Percentiles rank a stretch among this genome's conserved stretches.
phyloP scores from a whole-genome alignment of 805 yeast species.

The Starmerella apicola region DNA sequence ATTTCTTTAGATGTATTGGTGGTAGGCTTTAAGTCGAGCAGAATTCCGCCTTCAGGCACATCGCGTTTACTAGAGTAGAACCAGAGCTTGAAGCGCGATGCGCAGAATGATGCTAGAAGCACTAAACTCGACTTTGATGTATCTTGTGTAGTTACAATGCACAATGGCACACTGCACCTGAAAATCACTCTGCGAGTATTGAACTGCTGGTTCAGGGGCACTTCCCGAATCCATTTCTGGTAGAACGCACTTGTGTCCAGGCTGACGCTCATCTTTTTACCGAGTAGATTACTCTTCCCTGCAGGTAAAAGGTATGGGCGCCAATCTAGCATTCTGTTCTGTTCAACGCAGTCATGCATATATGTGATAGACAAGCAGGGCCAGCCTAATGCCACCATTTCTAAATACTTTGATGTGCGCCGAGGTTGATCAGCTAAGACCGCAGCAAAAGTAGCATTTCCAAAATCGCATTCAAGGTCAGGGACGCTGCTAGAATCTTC shows the following conservation, averaged over 20 bases:
- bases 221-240: slow-evolving; percentile 16
- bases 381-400: slow-evolving; percentile 73
- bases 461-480: slow-evolving; percentile 4
- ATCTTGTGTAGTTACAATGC: slow-evolving; percentile 8
- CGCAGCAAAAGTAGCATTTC: slow-evolving; percentile 44
- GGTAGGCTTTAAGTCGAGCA: slow-evolving; percentile 11
- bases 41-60: slow-evolving; percentile 17
- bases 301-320: slow-evolving; percentile 52
- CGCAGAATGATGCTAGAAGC: slow-evolving; percentile 13
- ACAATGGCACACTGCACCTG: slow-evolving; percentile 16
- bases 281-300: slow-evolving; percentile 46
- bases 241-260: slow-evolving; percentile 20
- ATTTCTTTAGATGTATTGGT: background rate
- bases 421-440: slow-evolving; percentile 45
- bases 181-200: slow-evolving; percentile 16
- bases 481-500: slow-evolving; percentile 10
- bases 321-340: slow-evolving; percentile 32
- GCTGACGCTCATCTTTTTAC: slow-evolving; percentile 18
- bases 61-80: slow-evolving; percentile 1
- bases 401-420: slow-evolving; percentile 65
- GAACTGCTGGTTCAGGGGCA: slow-evolving; percentile 22
- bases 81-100: slow-evolving; percentile 8
- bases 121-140: slow-evolving; percentile 1
- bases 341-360: slow-evolving; percentile 38
- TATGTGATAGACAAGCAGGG: slow-evolving; percentile 42